phyloP scores from a whole-genome alignment of 371 early-diverging fungal species.

The Apophysomyces ossiformis region DNA sequence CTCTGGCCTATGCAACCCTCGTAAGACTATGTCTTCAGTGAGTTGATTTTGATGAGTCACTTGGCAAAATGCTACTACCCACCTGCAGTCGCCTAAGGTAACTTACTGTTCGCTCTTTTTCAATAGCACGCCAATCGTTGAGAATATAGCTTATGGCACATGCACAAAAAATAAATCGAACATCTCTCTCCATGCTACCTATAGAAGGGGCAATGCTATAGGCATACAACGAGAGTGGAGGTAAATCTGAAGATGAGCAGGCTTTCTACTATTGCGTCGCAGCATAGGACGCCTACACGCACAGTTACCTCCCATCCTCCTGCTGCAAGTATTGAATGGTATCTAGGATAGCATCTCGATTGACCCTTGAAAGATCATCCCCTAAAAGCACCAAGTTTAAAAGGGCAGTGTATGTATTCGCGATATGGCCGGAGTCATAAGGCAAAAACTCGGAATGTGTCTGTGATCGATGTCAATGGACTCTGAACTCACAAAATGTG shows the following conservation, averaged over 20 bases:
- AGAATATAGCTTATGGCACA: conserved; percentile 81
- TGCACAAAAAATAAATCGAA: conserved; percentile 92
- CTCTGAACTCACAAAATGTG: background rate
- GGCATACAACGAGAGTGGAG: no score
- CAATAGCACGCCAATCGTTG: conserved; percentile 87
- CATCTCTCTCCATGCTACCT: conserved; percentile 78
- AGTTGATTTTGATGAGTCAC: background rate
- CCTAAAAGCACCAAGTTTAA: conserved; percentile 78
- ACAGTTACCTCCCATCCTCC: conserved; percentile 71
- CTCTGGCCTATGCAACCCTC: conserved; percentile 86
- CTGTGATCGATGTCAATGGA: conserved; percentile 15
- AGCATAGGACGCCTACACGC: background rate
- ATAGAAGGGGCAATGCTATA: conserved; percentile 69
- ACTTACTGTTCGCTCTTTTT: conserved; percentile 60
- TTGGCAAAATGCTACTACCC: conserved; percentile 9
- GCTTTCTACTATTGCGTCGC: conserved; percentile 10
- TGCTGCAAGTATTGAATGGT: conserved; percentile 71
- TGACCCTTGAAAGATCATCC: conserved; percentile 88
- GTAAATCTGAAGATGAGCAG: background rate
- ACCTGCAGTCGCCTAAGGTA: conserved; percentile 76
- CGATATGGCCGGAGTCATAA: conserved; percentile 75
- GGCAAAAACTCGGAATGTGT: conserved; percentile 37
- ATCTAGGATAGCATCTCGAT: conserved; percentile 66
- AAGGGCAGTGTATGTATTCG: conserved; percentile 94
- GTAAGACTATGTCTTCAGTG: conserved; percentile 52